These are phyloP conservation scores for Epichloe bromicola DNA, from an alignment of 2,329 filamentous ascomycete genomes.

Conservation along the genomic window DNA sequence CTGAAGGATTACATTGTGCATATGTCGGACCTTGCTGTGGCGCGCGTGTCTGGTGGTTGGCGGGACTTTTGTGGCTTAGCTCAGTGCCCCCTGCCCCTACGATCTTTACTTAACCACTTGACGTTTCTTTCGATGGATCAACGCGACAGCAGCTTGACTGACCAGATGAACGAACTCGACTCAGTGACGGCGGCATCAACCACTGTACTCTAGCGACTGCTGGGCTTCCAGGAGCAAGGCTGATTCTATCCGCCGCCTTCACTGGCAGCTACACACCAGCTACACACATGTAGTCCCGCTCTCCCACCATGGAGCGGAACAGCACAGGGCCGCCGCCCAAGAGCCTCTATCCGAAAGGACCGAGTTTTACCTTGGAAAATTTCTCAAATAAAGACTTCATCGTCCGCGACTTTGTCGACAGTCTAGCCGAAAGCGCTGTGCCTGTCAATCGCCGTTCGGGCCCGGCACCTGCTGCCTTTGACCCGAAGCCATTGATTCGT, in stretches of 20 bases:
- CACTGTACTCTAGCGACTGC: not conserved
- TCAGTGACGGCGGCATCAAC: not conserved
- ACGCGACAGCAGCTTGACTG: not conserved
- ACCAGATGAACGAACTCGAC: not conserved
- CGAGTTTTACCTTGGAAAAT: constrained; percentile 77
- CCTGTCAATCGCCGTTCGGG: constrained; percentile 70
- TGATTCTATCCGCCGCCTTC: not conserved
- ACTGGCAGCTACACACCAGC: constrained; percentile 7
- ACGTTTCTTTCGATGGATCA: not conserved
- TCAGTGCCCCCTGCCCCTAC: no score
- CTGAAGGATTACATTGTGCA: no score
- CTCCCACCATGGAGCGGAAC: constrained; percentile 28
- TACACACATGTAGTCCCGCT: constrained; percentile 20
- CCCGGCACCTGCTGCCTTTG: constrained; percentile 54
- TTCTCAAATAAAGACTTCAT: constrained; percentile 90
- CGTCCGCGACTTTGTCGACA: constrained; percentile 93
- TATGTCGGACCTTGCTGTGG: no score
- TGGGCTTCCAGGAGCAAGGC: not conserved
- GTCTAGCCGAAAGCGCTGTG: constrained; percentile 72
- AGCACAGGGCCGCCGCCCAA: constrained; percentile 34
- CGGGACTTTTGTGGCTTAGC: not conserved
- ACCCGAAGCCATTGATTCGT: constrained; percentile 91
- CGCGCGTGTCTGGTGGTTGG: no score
- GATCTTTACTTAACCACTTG: not conserved
- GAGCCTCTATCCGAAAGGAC: constrained; percentile 63